Percentiles rank a stretch among this genome's conserved stretches.
These are phyloP conservation scores for Jacaranda mimosifolia DNA, from an alignment of 257 asterid species.

Conservation along the genomic window DNA sequence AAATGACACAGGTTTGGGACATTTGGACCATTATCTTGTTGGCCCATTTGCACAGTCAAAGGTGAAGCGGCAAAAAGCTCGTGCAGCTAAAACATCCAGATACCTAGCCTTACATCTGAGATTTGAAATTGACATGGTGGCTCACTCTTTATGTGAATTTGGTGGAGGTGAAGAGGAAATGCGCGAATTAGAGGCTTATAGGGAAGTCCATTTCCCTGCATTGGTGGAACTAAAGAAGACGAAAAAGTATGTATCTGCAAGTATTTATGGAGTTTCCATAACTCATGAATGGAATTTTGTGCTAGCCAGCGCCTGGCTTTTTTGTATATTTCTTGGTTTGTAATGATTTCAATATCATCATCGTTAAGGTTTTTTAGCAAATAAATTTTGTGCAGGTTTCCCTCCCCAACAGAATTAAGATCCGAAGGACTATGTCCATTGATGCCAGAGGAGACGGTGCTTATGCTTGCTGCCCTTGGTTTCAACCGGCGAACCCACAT, in stretches of 20 bases:
- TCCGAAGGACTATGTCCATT: conserved; percentile 95
- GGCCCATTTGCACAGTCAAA: conserved; percentile 73
- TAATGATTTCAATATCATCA: too few relatives aligned
- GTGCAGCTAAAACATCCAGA: conserved; percentile 60
- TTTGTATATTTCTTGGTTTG: conserved; percentile 1
- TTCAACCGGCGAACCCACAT: conserved; percentile 84
- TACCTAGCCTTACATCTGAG: conserved; percentile 94
- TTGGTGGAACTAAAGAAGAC: conserved; percentile 69
- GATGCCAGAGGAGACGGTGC: conserved; percentile 99
- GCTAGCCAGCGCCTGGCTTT: background rate
- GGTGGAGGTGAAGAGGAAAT: conserved; percentile 94
- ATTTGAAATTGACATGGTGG: conserved; percentile 99
- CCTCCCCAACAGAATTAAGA: conserved; percentile 68
- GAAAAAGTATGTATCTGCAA: conserved; percentile 55
- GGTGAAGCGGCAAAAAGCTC: conserved; percentile 59
- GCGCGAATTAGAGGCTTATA: conserved; percentile 77
- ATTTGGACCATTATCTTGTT: conserved; percentile 83
- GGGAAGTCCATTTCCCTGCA: conserved; percentile 85
- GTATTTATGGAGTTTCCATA: conserved; percentile 16
- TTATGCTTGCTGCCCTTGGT: conserved; percentile 97
- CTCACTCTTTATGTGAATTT: conserved; percentile 92
- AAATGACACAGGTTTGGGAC: conserved; percentile 77
- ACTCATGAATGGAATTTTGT: conserved; percentile 23
- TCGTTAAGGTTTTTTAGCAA: too few relatives aligned
- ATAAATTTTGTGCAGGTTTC: conserved; percentile 63